Base-by-base conservation (phyloP, 2,329 filamentous ascomycete genomes). In the Colletotrichum destructivum region DNA sequence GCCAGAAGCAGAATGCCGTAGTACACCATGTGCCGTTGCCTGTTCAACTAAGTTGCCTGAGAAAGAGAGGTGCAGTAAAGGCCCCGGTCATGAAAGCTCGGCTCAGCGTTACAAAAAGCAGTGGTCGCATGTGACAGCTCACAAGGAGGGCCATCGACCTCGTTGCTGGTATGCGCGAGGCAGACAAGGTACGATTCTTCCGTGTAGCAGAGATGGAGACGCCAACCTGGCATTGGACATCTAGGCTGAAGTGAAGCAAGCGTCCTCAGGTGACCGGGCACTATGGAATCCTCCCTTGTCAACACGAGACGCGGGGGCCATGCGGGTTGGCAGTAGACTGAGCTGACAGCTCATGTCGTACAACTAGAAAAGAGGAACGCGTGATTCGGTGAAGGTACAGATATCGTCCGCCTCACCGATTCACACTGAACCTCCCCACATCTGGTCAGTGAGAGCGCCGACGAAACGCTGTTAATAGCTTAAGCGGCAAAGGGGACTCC, bases 271-370 rank as follows among this genome's bases (percentile, higher is more conserved):
- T 72, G 55, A 71, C 60, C 47, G 31, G 26, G 44, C 57, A 61
- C 54, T 26, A 26, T 40, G 21, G 23, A n/a, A 49, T 44, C 47
- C 38, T 46, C 42, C 31, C 64, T 70, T 38, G 54, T 57, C 61
- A 31, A 72, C 70, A 71, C 66, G 66, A 72, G 70, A 72, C 70
- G 61, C 56, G 61, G 66, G 66, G 49, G 62, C 56, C 54, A 65
- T 66, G 69, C 66, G 54, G 60, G 66, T 49, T 72, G 23, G 46
- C 62, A 42, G 23, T 56, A 65, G 44, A 56, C 31, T 65, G 66
- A 71, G 47, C 42, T 62, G 70, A 71, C 59, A 71, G 65, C 52
- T 72, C 70, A 51, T n/a, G 66, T 71, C 23, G 61, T 31, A 72
- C 70, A 62, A 62, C 54, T 31, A 62, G 35, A 62, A 49, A 18